A percentile compares a stretch with the other conserved stretches of the same genome.
phyloP scores from a whole-genome alignment of 495 filamentous ascomycete genomes.

The Hypoxylon lenormandii region DNA sequence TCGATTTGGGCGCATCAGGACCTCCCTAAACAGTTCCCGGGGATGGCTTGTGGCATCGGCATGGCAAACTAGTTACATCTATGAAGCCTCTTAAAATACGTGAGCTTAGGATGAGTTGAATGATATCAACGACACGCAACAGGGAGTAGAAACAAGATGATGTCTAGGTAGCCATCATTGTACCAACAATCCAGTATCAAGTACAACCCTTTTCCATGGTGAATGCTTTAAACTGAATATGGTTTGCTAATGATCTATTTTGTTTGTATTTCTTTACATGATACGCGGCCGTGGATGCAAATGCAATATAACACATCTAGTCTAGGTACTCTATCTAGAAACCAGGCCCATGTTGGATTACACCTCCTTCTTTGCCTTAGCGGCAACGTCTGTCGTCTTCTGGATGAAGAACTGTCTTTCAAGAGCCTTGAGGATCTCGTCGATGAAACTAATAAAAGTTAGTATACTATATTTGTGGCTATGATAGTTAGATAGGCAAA shows the following conservation, averaged over 20 bases:
- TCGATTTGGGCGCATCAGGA: not conserved
- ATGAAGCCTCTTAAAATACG: not conserved
- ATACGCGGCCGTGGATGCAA: conserved; percentile 11
- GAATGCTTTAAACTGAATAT: conserved; percentile 5
- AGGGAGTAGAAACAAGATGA: conserved; percentile 20
- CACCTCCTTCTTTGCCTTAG: conserved; percentile 60
- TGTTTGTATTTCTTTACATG: conserved; percentile 28
- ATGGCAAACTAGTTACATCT: not conserved
- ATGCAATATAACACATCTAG: conserved; percentile 33
- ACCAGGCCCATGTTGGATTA: conserved; percentile 33
- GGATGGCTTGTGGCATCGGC: not conserved
- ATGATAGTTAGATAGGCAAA: conserved; percentile 3
- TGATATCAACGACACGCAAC: conserved; percentile 1
- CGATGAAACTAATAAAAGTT: conserved; percentile 75
- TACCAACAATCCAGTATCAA: conserved; percentile 33
- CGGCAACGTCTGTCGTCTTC: conserved; percentile 41
- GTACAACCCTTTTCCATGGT: conserved; percentile 16
- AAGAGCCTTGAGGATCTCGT: conserved; percentile 84
- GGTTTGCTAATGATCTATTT: conserved; percentile 14
- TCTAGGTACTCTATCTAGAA: conserved; percentile 50
- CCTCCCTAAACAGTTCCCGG: not conserved
- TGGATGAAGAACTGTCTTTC: conserved; percentile 75
- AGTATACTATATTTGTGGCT: conserved; percentile 48
- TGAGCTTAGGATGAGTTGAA: not conserved
- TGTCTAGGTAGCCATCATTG: conserved; percentile 22